Conservation (phyloP, 108 stramenopile species). For the Craspedostauros australis region DNA sequence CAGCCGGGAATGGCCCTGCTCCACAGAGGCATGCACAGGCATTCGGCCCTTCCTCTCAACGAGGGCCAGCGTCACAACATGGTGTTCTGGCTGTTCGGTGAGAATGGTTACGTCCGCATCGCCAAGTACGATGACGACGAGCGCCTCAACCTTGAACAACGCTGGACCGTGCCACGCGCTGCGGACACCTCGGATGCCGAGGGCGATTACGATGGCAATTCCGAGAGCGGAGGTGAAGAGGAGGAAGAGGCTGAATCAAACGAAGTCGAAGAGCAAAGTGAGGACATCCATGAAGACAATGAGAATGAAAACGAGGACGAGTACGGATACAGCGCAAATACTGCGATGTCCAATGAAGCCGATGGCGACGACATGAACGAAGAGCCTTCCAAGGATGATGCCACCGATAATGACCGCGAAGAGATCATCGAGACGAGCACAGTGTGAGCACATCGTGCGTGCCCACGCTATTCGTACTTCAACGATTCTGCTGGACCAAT, state of each 20-base stretch:
- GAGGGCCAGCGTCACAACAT: conserved; percentile 37
- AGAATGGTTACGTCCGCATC: conserved; percentile 17
- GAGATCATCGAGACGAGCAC: too few species aligned
- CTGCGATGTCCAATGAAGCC: neutral
- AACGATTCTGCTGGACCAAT: too few species aligned
- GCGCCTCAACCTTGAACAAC: conserved; percentile 6
- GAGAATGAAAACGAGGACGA: neutral
- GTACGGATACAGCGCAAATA: neutral
- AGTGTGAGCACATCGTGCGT: too few species aligned
- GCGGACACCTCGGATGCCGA: neutral
- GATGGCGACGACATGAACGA: too few species aligned
- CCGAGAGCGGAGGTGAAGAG: neutral
- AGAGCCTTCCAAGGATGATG: too few species aligned
- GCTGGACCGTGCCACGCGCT: conserved; percentile 9
- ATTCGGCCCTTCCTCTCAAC: conserved; percentile 37
- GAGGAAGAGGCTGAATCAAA: neutral
- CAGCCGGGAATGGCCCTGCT: conserved; percentile 53
- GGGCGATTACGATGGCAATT: too few species aligned
- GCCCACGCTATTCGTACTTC: too few species aligned
- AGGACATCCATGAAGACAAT: conserved; percentile 1
- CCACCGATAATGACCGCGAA: too few species aligned
- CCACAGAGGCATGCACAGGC: conserved; percentile 39
- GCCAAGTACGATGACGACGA: conserved; percentile 7
- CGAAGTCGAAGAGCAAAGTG: conserved; percentile 1
- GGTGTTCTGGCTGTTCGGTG: conserved; percentile 51